Evolutionary conservation across 352 stramenopile genomes (phyloP).

Genomic region (Globisporangium mamillatum): DNA sequence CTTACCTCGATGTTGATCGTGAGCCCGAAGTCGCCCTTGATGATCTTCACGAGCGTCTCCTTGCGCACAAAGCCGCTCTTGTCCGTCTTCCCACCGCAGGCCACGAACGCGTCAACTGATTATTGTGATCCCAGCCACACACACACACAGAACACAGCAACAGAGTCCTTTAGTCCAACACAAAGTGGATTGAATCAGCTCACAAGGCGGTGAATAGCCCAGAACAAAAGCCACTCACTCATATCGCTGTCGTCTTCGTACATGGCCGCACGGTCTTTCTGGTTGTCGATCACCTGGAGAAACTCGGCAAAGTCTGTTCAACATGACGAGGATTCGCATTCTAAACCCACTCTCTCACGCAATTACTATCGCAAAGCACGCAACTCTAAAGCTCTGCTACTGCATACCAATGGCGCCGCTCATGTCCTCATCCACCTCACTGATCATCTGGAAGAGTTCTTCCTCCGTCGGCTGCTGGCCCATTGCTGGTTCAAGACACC

Average conservation of each 20-base stretch:
- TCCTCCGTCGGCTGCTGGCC: slow-evolving; percentile 97
- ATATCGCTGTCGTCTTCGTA: slow-evolving; percentile 97
- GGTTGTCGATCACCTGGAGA: slow-evolving; percentile 97
- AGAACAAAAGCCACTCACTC: slow-evolving; percentile 45
- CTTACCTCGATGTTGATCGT: slow-evolving; percentile 95
- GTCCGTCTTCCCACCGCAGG: slow-evolving; percentile 92
- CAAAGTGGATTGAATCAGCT: neutral
- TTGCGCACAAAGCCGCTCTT: slow-evolving; percentile 91
- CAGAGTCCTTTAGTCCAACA: neutral
- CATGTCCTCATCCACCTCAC: slow-evolving; percentile 89
- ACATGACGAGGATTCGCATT: neutral
- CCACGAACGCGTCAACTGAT: slow-evolving; percentile 94
- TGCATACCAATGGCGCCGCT: slow-evolving; percentile 89
- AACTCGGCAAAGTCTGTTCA: slow-evolving; percentile 95
- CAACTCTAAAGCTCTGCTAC: neutral
- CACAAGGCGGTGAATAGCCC: neutral
- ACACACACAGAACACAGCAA: neutral
- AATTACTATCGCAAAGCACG: neutral
- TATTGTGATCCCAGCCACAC: neutral
- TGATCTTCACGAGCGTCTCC: slow-evolving; percentile 91
- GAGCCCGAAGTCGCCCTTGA: slow-evolving; percentile 94
- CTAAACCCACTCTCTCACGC: neutral
- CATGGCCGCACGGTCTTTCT: slow-evolving; percentile 94
- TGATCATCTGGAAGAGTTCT: slow-evolving; percentile 97
- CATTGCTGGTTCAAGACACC: slow-evolving; percentile 69